phyloP scores from a whole-genome alignment of 257 asterid genomes.

The Jacaranda copaia region DNA sequence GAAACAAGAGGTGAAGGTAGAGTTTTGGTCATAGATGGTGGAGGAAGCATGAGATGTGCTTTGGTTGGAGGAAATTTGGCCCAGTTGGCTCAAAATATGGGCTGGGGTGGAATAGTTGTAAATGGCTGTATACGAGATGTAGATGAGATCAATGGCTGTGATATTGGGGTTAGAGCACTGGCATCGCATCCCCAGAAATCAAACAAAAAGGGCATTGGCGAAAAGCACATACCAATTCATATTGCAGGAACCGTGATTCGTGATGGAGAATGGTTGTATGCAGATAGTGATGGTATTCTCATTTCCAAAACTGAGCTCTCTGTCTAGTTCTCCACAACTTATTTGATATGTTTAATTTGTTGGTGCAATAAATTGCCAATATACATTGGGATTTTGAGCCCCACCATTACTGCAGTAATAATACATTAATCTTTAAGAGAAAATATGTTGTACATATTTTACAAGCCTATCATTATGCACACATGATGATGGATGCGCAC shows the following conservation, averaged over 20 bases:
- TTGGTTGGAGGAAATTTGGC: slow-evolving; percentile 81
- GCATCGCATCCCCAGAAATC: slow-evolving; percentile 85
- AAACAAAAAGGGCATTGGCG: slow-evolving; percentile 68
- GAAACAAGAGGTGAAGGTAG: slow-evolving; percentile 79
- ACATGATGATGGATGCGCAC: too few species aligned
- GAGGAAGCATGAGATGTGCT: slow-evolving; percentile 88
- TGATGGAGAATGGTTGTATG: slow-evolving; percentile 92
- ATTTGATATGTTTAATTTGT: not conserved
- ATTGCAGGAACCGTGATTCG: slow-evolving; percentile 67
- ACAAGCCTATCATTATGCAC: not conserved
- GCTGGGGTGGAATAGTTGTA: slow-evolving; percentile 80
- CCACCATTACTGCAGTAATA: not conserved
- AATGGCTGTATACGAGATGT: slow-evolving; percentile 86
- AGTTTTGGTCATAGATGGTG: slow-evolving; percentile 84
- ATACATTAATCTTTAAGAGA: not conserved
- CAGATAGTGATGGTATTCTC: slow-evolving; percentile 87
- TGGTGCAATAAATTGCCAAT: slow-evolving; percentile 1
- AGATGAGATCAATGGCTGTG: slow-evolving; percentile 86
- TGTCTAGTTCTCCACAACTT: slow-evolving; percentile 36
- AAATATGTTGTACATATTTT: not conserved
- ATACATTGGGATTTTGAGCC: not conserved
- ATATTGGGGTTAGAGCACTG: slow-evolving; percentile 83
- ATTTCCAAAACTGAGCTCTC: slow-evolving; percentile 80
- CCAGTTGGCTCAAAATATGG: slow-evolving; percentile 76
- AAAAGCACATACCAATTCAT: slow-evolving; percentile 55